Evolutionary conservation across 148 eudicot genomes (phyloP), one percentile per base, ranked within the genome.

Genomic region (Beta vulgaris): DNA sequence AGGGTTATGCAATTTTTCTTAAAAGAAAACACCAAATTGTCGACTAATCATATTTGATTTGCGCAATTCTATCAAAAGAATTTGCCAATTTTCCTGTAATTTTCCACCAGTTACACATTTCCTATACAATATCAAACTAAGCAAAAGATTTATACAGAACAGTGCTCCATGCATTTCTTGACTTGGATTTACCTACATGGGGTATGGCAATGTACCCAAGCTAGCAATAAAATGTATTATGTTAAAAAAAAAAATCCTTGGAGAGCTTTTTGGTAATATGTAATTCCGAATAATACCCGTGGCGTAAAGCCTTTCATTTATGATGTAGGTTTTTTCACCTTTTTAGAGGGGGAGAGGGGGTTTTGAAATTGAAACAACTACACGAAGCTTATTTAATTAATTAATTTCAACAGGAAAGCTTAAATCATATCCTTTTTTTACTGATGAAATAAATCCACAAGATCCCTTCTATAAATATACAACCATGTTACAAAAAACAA

Each of bases 141-240:
- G 23, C 23, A 37, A 34, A 6, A 61, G 8, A 53, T 18, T 44
- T 34, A 28, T 64, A 68, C 55, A 67, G 11, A 48, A 61, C 31
- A n/a, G 42, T 46, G 61, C 43, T 76, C 42, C 36, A 68, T 29
- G 39, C 39, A 18, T 67, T 40, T 55, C 72, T 76, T 68, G 26
- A 58, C 31, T 67, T 67, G 72, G 40, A 31, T 51, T 29, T 2
- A 53, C 23, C 51, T 28, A 28, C 65, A 14, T 28, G 18, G 35
- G 62, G 8, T 26, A 53, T n/a, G 28, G 8, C 21, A 57, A 21
- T 43, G 46, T 58, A 12, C 14, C 35, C 19, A 25, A 65, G 16
- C 39, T 40, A 57, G 21, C 4, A 19, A 32, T 76, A 29, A 19
- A 16, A 26, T 18, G 63, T 53, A 54, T 18, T 37, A 36, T 0